Evolutionary conservation across 371 early-diverging fungal genomes (phyloP).

Genomic region (Mortierella sp.): DNA sequence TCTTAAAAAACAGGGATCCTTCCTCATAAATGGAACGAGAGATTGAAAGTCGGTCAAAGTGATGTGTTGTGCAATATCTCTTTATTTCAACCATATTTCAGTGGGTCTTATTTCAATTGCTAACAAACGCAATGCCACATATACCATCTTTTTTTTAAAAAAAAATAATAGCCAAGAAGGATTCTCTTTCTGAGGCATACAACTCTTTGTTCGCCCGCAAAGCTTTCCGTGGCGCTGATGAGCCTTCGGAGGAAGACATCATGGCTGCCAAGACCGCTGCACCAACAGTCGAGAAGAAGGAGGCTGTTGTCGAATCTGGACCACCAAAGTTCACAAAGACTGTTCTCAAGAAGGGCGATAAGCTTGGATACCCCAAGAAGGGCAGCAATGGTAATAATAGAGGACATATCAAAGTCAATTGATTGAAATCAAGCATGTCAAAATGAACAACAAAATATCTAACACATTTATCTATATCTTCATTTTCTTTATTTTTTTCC

Average conservation of each 20-base stretch:
- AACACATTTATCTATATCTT: background rate
- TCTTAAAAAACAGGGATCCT: too few relatives aligned
- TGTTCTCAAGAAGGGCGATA: conserved; percentile 69
- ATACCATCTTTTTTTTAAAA: background rate
- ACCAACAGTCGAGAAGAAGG: conserved; percentile 49
- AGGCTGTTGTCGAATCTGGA: conserved; percentile 45
- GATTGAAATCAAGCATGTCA: background rate
- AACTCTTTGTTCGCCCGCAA: conserved; percentile 65
- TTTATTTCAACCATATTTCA: too few relatives aligned
- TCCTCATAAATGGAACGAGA: background rate
- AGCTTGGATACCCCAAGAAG: conserved; percentile 63
- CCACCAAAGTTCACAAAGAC: conserved; percentile 69
- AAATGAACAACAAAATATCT: background rate
- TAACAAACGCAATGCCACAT: background rate
- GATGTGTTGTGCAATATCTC: too few relatives aligned
- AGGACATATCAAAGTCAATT: background rate
- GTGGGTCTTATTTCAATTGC: background rate
- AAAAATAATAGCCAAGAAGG: conserved; percentile 59
- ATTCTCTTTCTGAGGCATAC: conserved; percentile 67
- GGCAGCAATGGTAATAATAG: conserved; percentile 62
- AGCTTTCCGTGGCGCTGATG: conserved; percentile 63
- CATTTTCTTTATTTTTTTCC: background rate
- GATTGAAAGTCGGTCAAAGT: background rate
- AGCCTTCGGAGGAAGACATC: conserved; percentile 56
- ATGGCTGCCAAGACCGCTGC: conserved; percentile 53